phyloP scores from a whole-genome alignment of 192 early-diverging fungal species.

The Coemansia sp. region DNA sequence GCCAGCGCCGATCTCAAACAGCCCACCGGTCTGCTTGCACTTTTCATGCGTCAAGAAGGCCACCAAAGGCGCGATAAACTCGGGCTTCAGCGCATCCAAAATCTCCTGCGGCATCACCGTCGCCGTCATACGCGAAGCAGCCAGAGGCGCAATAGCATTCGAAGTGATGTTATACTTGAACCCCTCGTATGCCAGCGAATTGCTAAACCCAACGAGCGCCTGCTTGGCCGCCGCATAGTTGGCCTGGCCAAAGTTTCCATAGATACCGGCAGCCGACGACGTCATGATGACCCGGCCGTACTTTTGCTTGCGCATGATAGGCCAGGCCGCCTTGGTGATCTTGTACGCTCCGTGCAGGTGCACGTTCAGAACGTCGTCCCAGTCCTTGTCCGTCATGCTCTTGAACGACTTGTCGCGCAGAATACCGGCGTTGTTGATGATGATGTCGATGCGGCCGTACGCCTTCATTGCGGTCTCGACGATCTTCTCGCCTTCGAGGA shows the following conservation, averaged over 20 bases:
- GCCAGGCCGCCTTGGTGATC: slow-evolving; percentile 97
- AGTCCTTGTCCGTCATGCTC: slow-evolving; percentile 96
- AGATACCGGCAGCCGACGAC: slow-evolving; percentile 95
- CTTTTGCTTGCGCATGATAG: slow-evolving; percentile 91
- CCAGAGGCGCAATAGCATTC: slow-evolving; percentile 96
- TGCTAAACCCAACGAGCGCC: slow-evolving; percentile 86
- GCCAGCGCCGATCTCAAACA: slow-evolving; percentile 94
- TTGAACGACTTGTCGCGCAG: slow-evolving; percentile 96
- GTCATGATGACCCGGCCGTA: slow-evolving; percentile 91
- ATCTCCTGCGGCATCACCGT: slow-evolving; percentile 95
- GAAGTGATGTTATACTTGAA: slow-evolving; percentile 87
- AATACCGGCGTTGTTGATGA: slow-evolving; percentile 99
- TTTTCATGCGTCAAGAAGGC: slow-evolving; percentile 89
- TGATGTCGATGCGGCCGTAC: slow-evolving; percentile 91
- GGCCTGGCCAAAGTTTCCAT: slow-evolving; percentile 96
- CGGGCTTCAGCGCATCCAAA: slow-evolving; percentile 92
- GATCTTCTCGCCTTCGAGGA: slow-evolving; percentile 96
- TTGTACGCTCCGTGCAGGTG: slow-evolving; percentile 94
- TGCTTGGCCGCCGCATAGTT: slow-evolving; percentile 78
- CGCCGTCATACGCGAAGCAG: slow-evolving; percentile 96
- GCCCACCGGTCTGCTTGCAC: slow-evolving; percentile 72
- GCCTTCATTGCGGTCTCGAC: slow-evolving; percentile 94
- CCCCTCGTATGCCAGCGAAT: slow-evolving; percentile 92
- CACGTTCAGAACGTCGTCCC: slow-evolving; percentile 89
- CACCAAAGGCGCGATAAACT: slow-evolving; percentile 94